phyloP scores from a whole-genome alignment of 352 stramenopile genomes.

The Phytophthora agathidicida region DNA sequence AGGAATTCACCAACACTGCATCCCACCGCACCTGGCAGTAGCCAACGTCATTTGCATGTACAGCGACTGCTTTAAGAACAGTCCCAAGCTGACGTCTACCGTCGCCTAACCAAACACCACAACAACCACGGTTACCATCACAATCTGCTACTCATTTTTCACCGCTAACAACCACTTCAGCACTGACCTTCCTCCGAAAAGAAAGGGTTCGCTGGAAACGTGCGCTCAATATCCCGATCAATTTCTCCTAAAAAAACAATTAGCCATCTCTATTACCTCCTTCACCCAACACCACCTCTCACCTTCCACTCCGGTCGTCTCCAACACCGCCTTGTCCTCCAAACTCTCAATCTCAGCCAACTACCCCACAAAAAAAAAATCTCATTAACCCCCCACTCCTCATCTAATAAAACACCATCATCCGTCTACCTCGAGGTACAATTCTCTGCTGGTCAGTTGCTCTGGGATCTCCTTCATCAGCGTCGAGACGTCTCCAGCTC shows the following conservation, averaged over 20 bases:
- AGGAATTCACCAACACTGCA: background rate
- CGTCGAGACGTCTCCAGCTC: constrained; percentile 31
- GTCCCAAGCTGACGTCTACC: constrained; percentile 68
- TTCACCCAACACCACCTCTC: background rate
- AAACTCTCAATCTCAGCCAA: constrained; percentile 45
- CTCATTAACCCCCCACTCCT: background rate
- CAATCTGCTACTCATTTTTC: background rate
- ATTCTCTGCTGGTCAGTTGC: constrained; percentile 5
- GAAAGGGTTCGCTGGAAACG: constrained; percentile 64
- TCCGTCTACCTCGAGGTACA: constrained; percentile 38
- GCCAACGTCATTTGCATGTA: constrained; percentile 59
- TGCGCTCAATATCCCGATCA: constrained; percentile 70
- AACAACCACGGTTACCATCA: constrained; percentile 7
- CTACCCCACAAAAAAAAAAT: constrained; percentile 24
- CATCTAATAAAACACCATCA: background rate
- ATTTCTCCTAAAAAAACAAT: constrained; percentile 60
- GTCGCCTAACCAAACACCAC: constrained; percentile 34
- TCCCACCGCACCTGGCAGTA: constrained; percentile 71
- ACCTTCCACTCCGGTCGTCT: constrained; percentile 70
- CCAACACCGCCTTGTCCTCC: constrained; percentile 41
- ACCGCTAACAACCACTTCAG: background rate
- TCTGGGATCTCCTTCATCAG: constrained; percentile 28
- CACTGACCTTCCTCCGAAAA: constrained; percentile 47
- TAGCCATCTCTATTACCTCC: constrained; percentile 37
- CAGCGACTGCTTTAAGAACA: constrained; percentile 70